These are phyloP conservation scores for Ceraceosorus guamensis DNA, from an alignment of 1,284 basidiomycete genomes.

Conservation along the genomic window DNA sequence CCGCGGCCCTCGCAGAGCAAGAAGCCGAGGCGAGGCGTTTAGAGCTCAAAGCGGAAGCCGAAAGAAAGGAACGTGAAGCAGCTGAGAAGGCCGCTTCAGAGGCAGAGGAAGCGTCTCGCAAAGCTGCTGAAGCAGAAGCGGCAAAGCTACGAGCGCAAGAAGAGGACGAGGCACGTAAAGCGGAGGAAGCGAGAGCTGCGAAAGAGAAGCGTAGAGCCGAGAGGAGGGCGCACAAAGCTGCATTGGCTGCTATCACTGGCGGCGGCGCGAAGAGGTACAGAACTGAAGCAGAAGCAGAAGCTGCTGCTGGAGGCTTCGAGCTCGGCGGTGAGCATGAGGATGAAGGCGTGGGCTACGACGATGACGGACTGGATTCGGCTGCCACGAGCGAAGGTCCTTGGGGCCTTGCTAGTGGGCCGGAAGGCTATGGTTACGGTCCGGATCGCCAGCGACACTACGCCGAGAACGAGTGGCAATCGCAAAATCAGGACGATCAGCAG, in stretches of 20 bases:
- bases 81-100: not conserved
- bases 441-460: not conserved
- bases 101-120: slow-evolving; percentile 2
- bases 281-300: slow-evolving; percentile 36
- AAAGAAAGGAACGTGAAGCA: not conserved
- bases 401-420: not conserved
- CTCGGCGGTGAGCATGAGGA: not conserved
- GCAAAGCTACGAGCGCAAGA: slow-evolving; percentile 24
- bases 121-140: slow-evolving; percentile 27
- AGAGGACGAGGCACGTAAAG: slow-evolving; percentile 29
- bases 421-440: slow-evolving; percentile 7
- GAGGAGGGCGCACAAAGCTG: slow-evolving; percentile 32
- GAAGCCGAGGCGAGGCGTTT: no score
- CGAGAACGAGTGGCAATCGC: not conserved
- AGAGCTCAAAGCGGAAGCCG: not conserved
- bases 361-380: not conserved
- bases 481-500: not conserved
- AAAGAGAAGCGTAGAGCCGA: slow-evolving; percentile 32
- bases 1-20: not conserved
- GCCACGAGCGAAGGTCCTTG: not conserved
- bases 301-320: slow-evolving; percentile 15
- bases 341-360: not conserved
- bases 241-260: slow-evolving; percentile 19
- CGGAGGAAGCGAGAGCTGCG: slow-evolving; percentile 32
- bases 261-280: slow-evolving; percentile 15